Conservation (phyloP, 805 yeast genomes). For the Lipomyces starkeyi region DNA sequence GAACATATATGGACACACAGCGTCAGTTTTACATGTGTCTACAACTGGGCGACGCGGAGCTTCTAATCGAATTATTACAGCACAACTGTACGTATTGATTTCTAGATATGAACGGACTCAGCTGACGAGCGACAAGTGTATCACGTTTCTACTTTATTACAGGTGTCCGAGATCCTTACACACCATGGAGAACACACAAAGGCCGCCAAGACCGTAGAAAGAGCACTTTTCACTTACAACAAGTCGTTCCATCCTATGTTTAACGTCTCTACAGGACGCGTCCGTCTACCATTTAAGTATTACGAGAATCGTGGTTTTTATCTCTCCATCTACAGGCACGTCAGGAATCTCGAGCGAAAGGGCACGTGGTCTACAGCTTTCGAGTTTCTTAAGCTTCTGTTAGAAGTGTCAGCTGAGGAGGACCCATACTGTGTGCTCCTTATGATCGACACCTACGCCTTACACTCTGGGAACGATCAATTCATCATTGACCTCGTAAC, state of each 20-base stretch:
- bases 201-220: constrained; percentile 75
- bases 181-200: constrained; percentile 77
- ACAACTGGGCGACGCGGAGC: constrained; percentile 76
- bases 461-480: constrained; percentile 66
- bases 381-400: constrained; percentile 70
- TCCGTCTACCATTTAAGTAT: constrained; percentile 74
- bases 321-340: constrained; percentile 72
- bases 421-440: constrained; percentile 87
- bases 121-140: constrained; percentile 56
- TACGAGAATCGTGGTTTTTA: constrained; percentile 80
- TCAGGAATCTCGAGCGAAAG: constrained; percentile 71
- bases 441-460: constrained; percentile 79
- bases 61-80: constrained; percentile 61
- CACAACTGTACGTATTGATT: constrained; percentile 43
- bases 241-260: constrained; percentile 69
- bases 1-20: constrained; percentile 50
- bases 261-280: constrained; percentile 59
- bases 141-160: constrained; percentile 77
- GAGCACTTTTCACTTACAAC: constrained; percentile 80
- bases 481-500: constrained; percentile 65
- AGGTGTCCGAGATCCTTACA: constrained; percentile 72
- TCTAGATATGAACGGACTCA: background rate
- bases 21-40: constrained; percentile 64
- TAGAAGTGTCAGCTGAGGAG: constrained; percentile 68
- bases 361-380: constrained; percentile 81